Conservation (phyloP, 345 rosid species). For the Crucihimalaya himalaica region DNA sequence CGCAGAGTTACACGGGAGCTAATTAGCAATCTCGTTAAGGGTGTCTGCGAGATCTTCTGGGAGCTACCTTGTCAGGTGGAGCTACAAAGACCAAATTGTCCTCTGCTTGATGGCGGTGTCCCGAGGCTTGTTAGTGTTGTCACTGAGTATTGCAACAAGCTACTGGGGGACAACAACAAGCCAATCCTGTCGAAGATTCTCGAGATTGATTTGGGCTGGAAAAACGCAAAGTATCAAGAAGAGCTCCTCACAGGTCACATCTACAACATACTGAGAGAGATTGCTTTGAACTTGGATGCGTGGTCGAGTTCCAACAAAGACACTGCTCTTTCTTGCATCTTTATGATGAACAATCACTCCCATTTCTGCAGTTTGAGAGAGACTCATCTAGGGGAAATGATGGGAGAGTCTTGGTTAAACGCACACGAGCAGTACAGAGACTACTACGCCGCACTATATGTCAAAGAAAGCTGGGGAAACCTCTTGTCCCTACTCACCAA, state of each 20-base stretch:
- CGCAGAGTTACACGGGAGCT: slow-evolving; percentile 60
- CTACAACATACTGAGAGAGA: slow-evolving; percentile 55
- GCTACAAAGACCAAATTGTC: slow-evolving; percentile 56
- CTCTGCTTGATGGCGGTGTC: slow-evolving; percentile 59
- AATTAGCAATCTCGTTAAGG: slow-evolving; percentile 54
- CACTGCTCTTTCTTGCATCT: slow-evolving; percentile 56
- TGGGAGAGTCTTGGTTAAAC: slow-evolving; percentile 79
- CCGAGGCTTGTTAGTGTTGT: slow-evolving; percentile 68
- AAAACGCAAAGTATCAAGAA: slow-evolving; percentile 51
- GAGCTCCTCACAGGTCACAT: slow-evolving; percentile 53
- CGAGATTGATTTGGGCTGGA: slow-evolving; percentile 67
- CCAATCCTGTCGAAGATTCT: slow-evolving; percentile 58
- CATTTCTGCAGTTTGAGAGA: slow-evolving; percentile 62
- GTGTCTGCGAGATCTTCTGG: slow-evolving; percentile 69
- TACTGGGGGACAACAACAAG: slow-evolving; percentile 53
- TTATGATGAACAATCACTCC: slow-evolving; percentile 85
- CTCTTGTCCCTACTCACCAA: slow-evolving; percentile 38
- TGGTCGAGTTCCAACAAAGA: slow-evolving; percentile 65
- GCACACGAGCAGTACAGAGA: slow-evolving; percentile 73
- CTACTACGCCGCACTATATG: slow-evolving; percentile 59
- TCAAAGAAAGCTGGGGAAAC: slow-evolving; percentile 71
- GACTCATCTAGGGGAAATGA: slow-evolving; percentile 63
- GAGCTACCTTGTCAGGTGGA: slow-evolving; percentile 69
- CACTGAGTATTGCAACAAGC: slow-evolving; percentile 67
- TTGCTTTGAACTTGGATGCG: slow-evolving; percentile 64